Evolutionary conservation across 2,329 filamentous ascomycete species (phyloP), one percentile per base, ranked within the genome.

Genomic region (Passalora sequoiae): DNA sequence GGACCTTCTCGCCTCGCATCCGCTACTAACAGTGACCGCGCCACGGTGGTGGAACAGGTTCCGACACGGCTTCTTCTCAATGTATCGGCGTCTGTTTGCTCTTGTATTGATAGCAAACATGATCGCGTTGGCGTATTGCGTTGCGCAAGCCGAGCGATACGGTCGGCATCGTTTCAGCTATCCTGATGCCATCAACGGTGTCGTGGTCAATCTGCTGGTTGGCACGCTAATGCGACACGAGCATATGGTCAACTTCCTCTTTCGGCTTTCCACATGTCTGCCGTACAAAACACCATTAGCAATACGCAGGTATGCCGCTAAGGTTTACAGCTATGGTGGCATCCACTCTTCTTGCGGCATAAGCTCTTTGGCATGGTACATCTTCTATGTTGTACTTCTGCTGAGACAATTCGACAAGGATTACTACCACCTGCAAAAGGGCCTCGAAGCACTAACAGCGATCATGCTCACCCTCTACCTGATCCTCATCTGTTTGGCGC

Each of bases 401-500:
- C 56, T 60, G 6, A 48, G 48, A 24, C 50, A 59, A 12, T 63
- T 46, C 38, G 38, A 44, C 49, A 41, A 19, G 40, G 28, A 30
- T 28, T 7, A 40, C 31, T 8, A 43, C 47, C 17, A 16, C 48
- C 15, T 38, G 43, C 6, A 39, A 37, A 10, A 36, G 8, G 33
- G 16, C 6, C 20, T 36, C n/a, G 16, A 36, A 36, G 33, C 20
- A n/a, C 54, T 69, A 12, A 62, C 84, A 19, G 74, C 77, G 57
- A 58, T 80, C 29, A 71, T 86, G 29, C 68, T 78, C 32, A 69
- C 85, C 51, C 55, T 77, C 41, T 70, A 85, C 52, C 56, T 77
- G 43, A 57, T 68, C 28, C 82, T 88, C 57, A 70, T 84, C 38
- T 65, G 69, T 35, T 76, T 80, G 39, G 81, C 85, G 2, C 75